Evolutionary conservation across 2,329 filamentous ascomycete genomes (phyloP).

Genomic region (Aspergillus sp.): DNA sequence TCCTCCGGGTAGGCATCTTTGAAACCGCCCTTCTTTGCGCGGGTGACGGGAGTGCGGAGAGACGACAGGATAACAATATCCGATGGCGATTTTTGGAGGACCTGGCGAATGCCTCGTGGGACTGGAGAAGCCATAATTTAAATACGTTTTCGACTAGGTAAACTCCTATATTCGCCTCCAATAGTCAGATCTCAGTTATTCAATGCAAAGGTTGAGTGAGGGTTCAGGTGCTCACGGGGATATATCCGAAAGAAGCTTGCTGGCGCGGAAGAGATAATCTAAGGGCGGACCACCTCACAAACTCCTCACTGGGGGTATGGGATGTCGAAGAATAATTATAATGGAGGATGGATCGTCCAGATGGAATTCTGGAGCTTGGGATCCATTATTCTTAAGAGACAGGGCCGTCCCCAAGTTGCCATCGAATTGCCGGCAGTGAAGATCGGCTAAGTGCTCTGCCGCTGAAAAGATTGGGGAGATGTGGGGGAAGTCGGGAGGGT

Average conservation of each 20-base stretch:
- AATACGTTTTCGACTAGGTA: not conserved
- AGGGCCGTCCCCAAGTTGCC: conserved; percentile 21
- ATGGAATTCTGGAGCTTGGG: conserved; percentile 29
- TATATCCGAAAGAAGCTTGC: not conserved
- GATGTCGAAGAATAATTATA: conserved; percentile 24
- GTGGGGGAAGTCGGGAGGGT: conserved; percentile 19
- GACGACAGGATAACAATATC: conserved; percentile 88
- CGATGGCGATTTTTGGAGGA: conserved; percentile 74
- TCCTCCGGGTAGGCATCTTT: conserved; percentile 91
- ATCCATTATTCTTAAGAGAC: conserved; percentile 18
- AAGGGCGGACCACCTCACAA: not conserved
- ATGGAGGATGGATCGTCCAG: conserved; percentile 40
- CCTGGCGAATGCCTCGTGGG: conserved; percentile 68
- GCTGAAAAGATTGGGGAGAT: conserved; percentile 22
- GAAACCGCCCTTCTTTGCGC: conserved; percentile 78
- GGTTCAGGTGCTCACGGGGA: not conserved
- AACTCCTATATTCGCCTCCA: not conserved
- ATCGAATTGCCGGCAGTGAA: conserved; percentile 31
- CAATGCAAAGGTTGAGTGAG: not conserved
- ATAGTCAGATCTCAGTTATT: not conserved
- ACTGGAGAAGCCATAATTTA: conserved; percentile 48
- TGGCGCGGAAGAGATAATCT: not conserved
- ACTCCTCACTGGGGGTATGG: not conserved
- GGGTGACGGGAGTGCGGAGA: conserved; percentile 83
- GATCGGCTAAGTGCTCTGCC: conserved; percentile 41